Evolutionary conservation across 2,329 filamentous ascomycete genomes (phyloP), one percentile per base, ranked within the genome.

Genomic region (Exophiala bonariae): DNA sequence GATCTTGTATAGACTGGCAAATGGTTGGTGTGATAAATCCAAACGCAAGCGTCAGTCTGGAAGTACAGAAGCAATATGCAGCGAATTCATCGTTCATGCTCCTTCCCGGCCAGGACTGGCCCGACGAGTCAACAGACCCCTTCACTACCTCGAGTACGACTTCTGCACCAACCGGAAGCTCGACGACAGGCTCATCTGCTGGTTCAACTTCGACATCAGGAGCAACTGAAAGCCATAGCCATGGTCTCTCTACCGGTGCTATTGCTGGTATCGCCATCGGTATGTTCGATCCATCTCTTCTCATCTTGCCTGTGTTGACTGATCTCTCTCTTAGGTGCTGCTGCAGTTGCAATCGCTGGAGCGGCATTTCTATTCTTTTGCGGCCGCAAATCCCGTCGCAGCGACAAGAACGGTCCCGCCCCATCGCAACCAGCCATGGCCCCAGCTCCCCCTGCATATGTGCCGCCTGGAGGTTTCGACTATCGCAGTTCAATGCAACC

Each of bases 21-120:
- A 92, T 92, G 87, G 77, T 92, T 13, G 87, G 86, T 3, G 85
- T 80, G 1, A 84, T 92, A 56, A 92, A 91, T 60, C 78, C 83
- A 5, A 59, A 58, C 40, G 50, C 49, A 28, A 52, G 39, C 14
- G 50, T 50, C n/a, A 55, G 48, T 8, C 16, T 59, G 35, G 48
- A 44, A 30, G 26, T 47, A 7, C 57, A 59, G 22, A 50, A 52
- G 41, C 31, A 57, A 16, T 23, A 54, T n/a, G 57, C 57, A 6
- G 19, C 38, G 9, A 19, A 52, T 5, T 50, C 50, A 7, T 41
- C 43, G 10, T 56, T 59, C 46, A 52, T 55, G 44, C 36, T 59
- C 6, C 44, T 56, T 9, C 57, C 57, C 9, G 57, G 57, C 22
- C 41, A 59, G 36, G 42, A 51, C 9, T 58, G 50, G 50, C 55